Base-by-base conservation (phyloP, 2,329 filamentous ascomycete species). In the Nothopassalora personata region DNA sequence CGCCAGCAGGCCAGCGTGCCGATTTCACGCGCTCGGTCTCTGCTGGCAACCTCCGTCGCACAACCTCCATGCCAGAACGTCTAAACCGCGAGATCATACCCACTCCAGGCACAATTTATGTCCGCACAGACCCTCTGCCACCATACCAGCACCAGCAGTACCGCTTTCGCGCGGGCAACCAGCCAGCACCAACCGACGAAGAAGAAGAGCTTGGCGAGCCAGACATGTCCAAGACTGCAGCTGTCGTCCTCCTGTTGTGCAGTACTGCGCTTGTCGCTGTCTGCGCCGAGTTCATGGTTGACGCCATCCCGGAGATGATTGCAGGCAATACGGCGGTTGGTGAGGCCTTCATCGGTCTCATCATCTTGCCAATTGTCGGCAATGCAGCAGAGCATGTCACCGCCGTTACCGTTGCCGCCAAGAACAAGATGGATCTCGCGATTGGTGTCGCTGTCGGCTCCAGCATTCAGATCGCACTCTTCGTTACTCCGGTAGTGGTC, bases 371-470 rank as follows among this genome's bases (percentile, higher is more conserved):
- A 8, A 91, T 92, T 66, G 89, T 91, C n/a, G 88, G 89, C 43
- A 92, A 92, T 67, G 89, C 89, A 2, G 89, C 88, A 13, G 89
- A 92, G 75, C 89, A 92, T 77, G 87, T 89, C 19, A 91, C 89
- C 0, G 89, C 89, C 6, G 88, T 92, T 56, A 89, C 85, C 0
- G 89, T 92, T 1, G 89, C 89, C 6, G 82, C 86, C 66, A 91
- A 91, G 79, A 90, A 91, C 75, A 92, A 92, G 75, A 91, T 91
- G 87, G 89, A 92, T 69, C 77, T 92, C 8, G 86, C 89, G 3
- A 91, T 92, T 63, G 89, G 88, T 70, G 88, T 92, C 10, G 89
- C 88, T 11, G 86, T 92, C 34, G 89, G 89, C 30, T 89, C 86
- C 10, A 89, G 86, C 67, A 92, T 93, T 74, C 89, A 92, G 74